phyloP scores from a whole-genome alignment of 129 eudicot genomes.

The Saussurea involucrata region DNA sequence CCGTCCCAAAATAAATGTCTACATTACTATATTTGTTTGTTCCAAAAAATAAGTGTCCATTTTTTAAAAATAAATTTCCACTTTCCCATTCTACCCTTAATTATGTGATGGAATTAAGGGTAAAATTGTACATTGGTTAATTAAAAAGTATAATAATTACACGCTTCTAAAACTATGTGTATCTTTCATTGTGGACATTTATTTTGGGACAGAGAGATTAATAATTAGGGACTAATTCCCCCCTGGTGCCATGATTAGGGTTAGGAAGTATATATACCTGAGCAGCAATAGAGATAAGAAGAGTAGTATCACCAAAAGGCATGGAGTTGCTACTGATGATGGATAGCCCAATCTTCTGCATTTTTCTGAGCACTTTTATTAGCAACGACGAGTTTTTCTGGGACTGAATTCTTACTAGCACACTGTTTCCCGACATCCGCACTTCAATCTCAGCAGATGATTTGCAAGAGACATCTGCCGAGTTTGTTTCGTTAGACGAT shows the following conservation, averaged over 20 bases:
- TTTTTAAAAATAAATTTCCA: too few relatives aligned
- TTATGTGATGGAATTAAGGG: too few relatives aligned
- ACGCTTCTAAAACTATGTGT: too few relatives aligned
- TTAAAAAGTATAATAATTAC: too few relatives aligned
- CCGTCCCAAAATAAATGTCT: too few relatives aligned
- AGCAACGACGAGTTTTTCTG: slow-evolving; percentile 21
- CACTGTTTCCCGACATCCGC: slow-evolving; percentile 15
- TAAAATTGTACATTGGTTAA: too few relatives aligned
- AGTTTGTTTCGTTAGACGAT: slow-evolving; percentile 13
- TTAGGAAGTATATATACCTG: slow-evolving; percentile 28
- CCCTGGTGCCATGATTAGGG: not conserved
- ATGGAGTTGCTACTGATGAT: slow-evolving; percentile 31
- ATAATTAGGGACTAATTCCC: not conserved
- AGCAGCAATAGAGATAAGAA: slow-evolving; percentile 39
- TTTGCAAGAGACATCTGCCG: not conserved
- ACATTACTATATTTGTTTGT: too few relatives aligned
- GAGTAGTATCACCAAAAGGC: slow-evolving; percentile 31
- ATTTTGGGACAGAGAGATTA: too few relatives aligned
- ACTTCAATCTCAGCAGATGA: not conserved
- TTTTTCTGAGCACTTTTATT: slow-evolving; percentile 24
- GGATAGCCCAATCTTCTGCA: slow-evolving; percentile 39
- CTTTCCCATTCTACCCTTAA: too few relatives aligned
- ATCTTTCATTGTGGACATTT: too few relatives aligned
- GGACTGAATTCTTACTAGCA: slow-evolving; percentile 38
- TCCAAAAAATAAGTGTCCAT: too few relatives aligned